Base-by-base conservation (phyloP, 2,329 filamentous ascomycete genomes). In the Alternaria sp. region DNA sequence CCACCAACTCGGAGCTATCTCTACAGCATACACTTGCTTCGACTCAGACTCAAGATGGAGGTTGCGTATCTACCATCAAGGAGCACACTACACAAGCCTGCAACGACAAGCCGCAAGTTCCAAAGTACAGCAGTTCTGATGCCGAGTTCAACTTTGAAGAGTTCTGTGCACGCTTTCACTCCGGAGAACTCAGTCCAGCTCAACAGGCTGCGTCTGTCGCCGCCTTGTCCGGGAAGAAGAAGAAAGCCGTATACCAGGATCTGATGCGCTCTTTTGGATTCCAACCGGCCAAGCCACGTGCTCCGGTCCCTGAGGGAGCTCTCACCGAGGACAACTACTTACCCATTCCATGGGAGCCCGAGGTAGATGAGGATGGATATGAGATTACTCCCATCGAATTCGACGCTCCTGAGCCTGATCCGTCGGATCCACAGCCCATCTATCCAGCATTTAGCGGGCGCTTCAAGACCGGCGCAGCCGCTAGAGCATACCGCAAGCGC, bases 401-500 rank as follows among this genome's bases (percentile, higher is more conserved):
- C 7, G 7, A 56, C 13, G 36, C 54, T 28, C 36, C 17, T 10
- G n/a, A 17, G 36, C 36, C 36, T 40, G 15, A 17, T 40, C 36
- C 36, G 36, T 10, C 8, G 36, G 9, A 17, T 46, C 54, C 36
- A 19, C 36, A 1, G 11, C 64, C 70, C 9, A 44, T 66, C 25
- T 76, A 75, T 51, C 44, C 52, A 9, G 45, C 59, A 6, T 74
- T 71, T 32, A 21, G 43, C 2, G 59, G 65, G 6, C 32, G 23
- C 19, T 78, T 78, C 67, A 51, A 54, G 57, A 66, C 69, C 6
- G 45, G 55, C 9, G 65, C 66, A n/a, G 64, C 62, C 5, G 76
- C 76, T 6, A 62, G 58, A 11, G 13, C 32, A 8, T 54, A 70
- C 57, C 72, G 74, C 28, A 67, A 66, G 43, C 65, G 66, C 15